Conservation (phyloP, 768 basidiomycete species). For the Lactifluus hygrophoroides region DNA sequence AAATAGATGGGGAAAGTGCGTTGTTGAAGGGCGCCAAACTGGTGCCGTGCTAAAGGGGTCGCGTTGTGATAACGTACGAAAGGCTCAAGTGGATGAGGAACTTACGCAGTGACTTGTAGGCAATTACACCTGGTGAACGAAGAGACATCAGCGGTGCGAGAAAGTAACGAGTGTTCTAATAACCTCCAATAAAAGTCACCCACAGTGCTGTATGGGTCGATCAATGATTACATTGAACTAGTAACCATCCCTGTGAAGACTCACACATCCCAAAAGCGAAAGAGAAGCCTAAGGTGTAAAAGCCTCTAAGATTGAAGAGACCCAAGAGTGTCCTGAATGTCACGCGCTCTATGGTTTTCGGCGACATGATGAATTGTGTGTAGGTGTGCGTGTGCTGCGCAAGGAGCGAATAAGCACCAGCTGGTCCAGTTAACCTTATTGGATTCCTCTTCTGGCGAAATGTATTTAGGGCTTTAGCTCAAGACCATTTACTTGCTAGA, state of each 20-base stretch:
- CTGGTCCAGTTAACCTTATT: no score
- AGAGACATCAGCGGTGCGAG: conserved; percentile 12
- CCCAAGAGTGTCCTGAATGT: conserved; percentile 17
- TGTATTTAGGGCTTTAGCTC: no score
- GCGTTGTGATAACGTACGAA: neutral
- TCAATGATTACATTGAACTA: neutral
- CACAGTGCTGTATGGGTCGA: conserved; percentile 37
- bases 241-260: conserved; percentile 22
- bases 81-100: conserved; percentile 8
- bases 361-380: conserved; percentile 15
- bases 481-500: neutral
- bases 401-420: no score
- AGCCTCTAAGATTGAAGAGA: conserved; percentile 26
- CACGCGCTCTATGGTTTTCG: conserved; percentile 16
- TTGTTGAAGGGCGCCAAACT: conserved; percentile 68
- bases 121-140: conserved; percentile 43
- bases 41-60: conserved; percentile 47
- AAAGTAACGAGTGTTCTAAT: conserved; percentile 6
- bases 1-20: conserved; percentile 73
- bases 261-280: conserved; percentile 67
- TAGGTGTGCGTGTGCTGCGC: neutral
- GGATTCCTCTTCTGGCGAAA: no score
- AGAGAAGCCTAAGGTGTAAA: conserved; percentile 49
- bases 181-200: conserved; percentile 62
- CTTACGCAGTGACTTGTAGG: conserved; percentile 51